These are phyloP conservation scores for Eimeria necatrix DNA, from an alignment of 169 alveolate genomes.

Conservation along the genomic window DNA sequence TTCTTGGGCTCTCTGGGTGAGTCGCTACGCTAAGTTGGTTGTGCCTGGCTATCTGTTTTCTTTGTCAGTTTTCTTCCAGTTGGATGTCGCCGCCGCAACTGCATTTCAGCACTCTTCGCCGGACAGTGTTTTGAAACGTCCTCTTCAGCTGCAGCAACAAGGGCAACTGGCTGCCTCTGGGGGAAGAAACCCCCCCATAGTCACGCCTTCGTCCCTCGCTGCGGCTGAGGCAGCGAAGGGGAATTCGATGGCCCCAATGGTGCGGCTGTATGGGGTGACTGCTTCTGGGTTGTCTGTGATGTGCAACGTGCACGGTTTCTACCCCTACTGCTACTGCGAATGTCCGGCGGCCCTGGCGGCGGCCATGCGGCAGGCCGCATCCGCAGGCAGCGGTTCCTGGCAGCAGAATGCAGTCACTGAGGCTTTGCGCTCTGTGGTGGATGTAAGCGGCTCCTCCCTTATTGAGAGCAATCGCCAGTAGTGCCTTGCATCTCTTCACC, in stretches of 20 bases:
- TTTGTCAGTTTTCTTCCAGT: conserved; percentile 69
- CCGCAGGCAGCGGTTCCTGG: background rate
- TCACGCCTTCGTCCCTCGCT: conserved; percentile 14
- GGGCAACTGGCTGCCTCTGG: background rate
- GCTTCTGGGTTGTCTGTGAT: conserved; percentile 83
- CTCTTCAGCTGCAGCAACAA: background rate
- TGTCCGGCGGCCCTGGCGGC: conserved; percentile 54
- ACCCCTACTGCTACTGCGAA: conserved; percentile 83
- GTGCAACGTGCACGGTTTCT: conserved; percentile 85
- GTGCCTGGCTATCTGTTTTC: background rate
- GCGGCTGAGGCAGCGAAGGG: conserved; percentile 71
- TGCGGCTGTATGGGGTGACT: conserved; percentile 86
- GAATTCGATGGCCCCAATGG: conserved; percentile 78
- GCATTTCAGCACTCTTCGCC: conserved; percentile 35
- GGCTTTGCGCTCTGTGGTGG: background rate
- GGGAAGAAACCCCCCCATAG: background rate
- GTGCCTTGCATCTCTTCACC: background rate
- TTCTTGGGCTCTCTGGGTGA: background rate
- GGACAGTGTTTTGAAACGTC: background rate
- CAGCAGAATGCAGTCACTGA: conserved; percentile 49
- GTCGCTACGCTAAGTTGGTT: background rate
- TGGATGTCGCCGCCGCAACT: conserved; percentile 71
- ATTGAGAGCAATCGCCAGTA: background rate
- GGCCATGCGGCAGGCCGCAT: conserved; percentile 22
- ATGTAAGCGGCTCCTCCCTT: background rate